Conservation (phyloP, 73 alveolate genomes). For the Tetrahymena elliotti region DNA sequence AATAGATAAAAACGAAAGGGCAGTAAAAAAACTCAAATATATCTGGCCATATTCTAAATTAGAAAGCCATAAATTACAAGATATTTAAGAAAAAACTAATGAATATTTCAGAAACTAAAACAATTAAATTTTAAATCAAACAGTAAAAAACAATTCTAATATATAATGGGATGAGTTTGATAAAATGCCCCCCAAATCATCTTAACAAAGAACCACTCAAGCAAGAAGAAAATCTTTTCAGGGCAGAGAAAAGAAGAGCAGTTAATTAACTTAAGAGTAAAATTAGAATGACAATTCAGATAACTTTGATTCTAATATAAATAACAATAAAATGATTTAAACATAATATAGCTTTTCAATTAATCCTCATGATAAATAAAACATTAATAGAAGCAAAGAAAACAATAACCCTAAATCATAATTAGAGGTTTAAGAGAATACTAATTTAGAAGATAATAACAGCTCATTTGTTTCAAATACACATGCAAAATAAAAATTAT, state of each 20-base stretch:
- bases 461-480: neutral
- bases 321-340: neutral
- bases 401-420: neutral
- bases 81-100: neutral
- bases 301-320: neutral
- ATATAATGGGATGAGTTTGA: neutral
- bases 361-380: neutral
- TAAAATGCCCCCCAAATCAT: neutral
- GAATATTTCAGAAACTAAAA: neutral
- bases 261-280: neutral
- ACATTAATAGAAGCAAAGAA: neutral
- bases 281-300: neutral
- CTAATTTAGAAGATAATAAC: neutral
- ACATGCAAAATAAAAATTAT: neutral
- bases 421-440: neutral
- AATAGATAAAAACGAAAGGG: neutral
- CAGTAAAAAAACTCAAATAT: neutral
- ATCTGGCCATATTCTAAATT: neutral
- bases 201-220: neutral
- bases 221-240: neutral
- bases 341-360: neutral
- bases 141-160: neutral
- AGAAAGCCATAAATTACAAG: neutral
- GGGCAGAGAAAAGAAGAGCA: neutral
- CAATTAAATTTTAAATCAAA: neutral